These are phyloP conservation scores for Rutstroemia sp. DNA, from an alignment of 2,329 filamentous ascomycete genomes.

Conservation along the genomic window DNA sequence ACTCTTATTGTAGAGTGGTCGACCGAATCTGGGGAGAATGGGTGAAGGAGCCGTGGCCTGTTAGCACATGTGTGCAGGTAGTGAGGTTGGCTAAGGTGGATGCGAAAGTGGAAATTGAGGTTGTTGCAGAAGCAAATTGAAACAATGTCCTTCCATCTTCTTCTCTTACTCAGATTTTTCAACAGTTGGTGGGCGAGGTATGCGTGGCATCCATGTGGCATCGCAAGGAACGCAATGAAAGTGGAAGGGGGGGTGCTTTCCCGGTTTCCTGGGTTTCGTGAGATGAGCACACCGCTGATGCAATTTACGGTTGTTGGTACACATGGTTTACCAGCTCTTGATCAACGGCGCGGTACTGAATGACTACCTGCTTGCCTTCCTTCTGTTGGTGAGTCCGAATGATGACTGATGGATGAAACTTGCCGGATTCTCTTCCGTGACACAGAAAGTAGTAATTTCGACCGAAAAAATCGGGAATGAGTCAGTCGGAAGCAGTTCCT, in stretches of 20 bases:
- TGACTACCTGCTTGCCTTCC: background rate
- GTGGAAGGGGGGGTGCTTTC: too few species aligned
- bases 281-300: too few species aligned
- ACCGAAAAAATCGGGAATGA: too few species aligned
- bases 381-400: background rate
- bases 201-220: background rate
- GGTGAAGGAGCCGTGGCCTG: constrained; percentile 5
- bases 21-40: constrained; percentile 7
- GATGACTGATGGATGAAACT: too few species aligned
- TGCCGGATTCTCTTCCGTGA: too few species aligned
- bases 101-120: constrained; percentile 5
- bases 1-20: background rate
- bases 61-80: constrained; percentile 5
- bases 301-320: too few species aligned
- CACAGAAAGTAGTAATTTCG: too few species aligned
- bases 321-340: too few species aligned
- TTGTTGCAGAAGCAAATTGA: constrained; percentile 7
- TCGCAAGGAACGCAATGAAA: too few species aligned
- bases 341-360: too few species aligned
- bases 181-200: background rate
- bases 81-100: constrained; percentile 4
- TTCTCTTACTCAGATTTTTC: background rate
- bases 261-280: too few species aligned
- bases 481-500: too few species aligned
- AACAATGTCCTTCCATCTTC: background rate